Evolutionary conservation across 2,329 filamentous ascomycete genomes (phyloP), one percentile per base, ranked within the genome.

Genomic region (Berkeleyomyces basicola): DNA sequence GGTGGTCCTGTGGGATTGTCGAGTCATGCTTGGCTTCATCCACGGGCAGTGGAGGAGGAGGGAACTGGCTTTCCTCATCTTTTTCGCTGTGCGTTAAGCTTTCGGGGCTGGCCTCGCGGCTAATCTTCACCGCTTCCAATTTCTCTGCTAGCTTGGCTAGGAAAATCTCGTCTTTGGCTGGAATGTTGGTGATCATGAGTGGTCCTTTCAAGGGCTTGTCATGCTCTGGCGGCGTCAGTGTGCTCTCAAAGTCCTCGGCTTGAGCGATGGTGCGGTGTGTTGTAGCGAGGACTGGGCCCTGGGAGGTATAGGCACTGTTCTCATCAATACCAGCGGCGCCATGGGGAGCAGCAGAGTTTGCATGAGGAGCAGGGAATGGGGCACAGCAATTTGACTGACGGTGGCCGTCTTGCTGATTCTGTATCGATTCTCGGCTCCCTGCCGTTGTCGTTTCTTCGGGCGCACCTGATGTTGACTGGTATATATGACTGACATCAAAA

Each of bases 161-260:
- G 66, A 83, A 83, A 31, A 78, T 71, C 66, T 82, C 80, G 64
- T 83, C 80, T 58, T 80, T 74, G 1, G 77, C 78, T 0, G 79
- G 79, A 64, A 79, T 77, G 65, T 83, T 83, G 64, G 76, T 74
- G 44, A 83, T 72, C 72, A 78, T 79, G 59, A 82, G 67, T 7
- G 80, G 80, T 0, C 78, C 80, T 61, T 75, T 78, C 40, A 83
- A 72, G 23, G 73, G 71, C 0, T 70, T 71, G 65, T 82, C 80
- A 3, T 72, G 71, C 11, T 77, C 74, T 7, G 70, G 68, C 3
- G 75, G 71, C 37, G 78, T 74, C 42, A 77, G 67, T 4, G 69
- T 58, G 16, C 70, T 40, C 6, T 67, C 66, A 31, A 59, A 57
- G 43, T 59, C 55, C 3, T 37, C 42, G 4, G 44, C 36, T 6